Percentiles rank a stretch among this genome's conserved stretches.
These are phyloP conservation scores for Porphyridium purpureum DNA, from an alignment of 23 red algal genomes.

Conservation along the genomic window DNA sequence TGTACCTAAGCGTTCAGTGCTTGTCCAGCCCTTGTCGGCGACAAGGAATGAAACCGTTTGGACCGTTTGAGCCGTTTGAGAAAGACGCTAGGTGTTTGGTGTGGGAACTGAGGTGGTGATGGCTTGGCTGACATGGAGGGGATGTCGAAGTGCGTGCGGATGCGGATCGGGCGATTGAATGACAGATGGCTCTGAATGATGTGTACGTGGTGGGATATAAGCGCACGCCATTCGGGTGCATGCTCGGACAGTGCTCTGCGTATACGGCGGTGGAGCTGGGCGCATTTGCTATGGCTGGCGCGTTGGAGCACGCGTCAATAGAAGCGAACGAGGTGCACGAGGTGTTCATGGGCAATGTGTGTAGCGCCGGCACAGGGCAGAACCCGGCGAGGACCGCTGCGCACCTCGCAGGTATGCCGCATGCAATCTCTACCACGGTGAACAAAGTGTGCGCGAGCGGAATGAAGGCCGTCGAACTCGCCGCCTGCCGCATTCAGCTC, in stretches of 20 bases:
- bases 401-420: conserved; percentile 29
- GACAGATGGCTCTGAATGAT: too few species aligned
- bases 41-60: too few species aligned
- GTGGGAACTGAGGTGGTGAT: too few species aligned
- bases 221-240: conserved; percentile 83
- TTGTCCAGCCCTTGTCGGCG: too few species aligned
- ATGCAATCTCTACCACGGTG: conserved; percentile 64
- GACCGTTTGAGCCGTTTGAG: too few species aligned
- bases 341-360: conserved; percentile 77
- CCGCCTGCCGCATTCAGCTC: conserved; percentile 38
- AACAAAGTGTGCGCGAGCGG: conserved; percentile 92
- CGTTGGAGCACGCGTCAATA: not conserved
- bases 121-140: too few species aligned
- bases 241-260: conserved; percentile 33
- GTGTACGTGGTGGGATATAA: too few species aligned
- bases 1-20: too few species aligned
- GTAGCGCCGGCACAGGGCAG: conserved; percentile 49
- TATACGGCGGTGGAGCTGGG: conserved; percentile 56
- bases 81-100: too few species aligned
- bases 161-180: too few species aligned
- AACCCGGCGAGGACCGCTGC: conserved; percentile 74
- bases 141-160: too few species aligned
- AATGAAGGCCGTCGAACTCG: conserved; percentile 46
- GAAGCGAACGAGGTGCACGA: conserved; percentile 17
- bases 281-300: conserved; percentile 55